Evolutionary conservation across 2,329 filamentous ascomycete genomes (phyloP), one percentile per base, ranked within the genome.

Genomic region (Chalaropsis ovoidea): DNA sequence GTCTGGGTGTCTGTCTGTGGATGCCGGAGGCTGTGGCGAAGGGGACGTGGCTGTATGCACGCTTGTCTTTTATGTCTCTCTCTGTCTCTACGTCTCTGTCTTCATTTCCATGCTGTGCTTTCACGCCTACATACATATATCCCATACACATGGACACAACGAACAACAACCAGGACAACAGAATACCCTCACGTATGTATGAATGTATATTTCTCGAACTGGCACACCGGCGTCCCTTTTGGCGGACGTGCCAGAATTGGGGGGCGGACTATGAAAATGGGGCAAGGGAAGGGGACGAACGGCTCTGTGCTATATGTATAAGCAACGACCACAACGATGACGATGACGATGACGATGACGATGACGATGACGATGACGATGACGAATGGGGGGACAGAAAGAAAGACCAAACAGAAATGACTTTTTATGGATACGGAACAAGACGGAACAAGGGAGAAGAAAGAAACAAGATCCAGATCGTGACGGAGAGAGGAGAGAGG

Each of bases 11-110:
- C 5, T 39, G 35, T 39, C 5, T 39, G 35, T 39, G 35, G 5
- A 31, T 31, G 31, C 31, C 31, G 31, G 31, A 31, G 31, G 31
- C 35, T 39, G 35, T 39, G 35, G 1, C 8, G 35, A 7, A 39
- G 35, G 8, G 35, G 3, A 7, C 35, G 35, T 7, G 8, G 35
- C 35, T 39, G 35, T 39, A 39, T 39, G 8, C 8, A 47, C 4
- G 4, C 11, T 19, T 11, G 31, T 27, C n/a, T 41, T 60, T 7
- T 47, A 19, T 60, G 39, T 27, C 31, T n/a, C 39, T 27, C 43
- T 39, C 2, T 35, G n/a, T n/a, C n/a, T n/a, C n/a, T n/a, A n/a
- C 39, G 31, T 64, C 42, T 58, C 24, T 65, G 52, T 64, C 45
- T 47, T 41, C 52, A 45, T 62, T 11, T 13, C 42, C 27, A 19